phyloP scores from a whole-genome alignment of 257 asterid species.

The Solanum tarijense region DNA sequence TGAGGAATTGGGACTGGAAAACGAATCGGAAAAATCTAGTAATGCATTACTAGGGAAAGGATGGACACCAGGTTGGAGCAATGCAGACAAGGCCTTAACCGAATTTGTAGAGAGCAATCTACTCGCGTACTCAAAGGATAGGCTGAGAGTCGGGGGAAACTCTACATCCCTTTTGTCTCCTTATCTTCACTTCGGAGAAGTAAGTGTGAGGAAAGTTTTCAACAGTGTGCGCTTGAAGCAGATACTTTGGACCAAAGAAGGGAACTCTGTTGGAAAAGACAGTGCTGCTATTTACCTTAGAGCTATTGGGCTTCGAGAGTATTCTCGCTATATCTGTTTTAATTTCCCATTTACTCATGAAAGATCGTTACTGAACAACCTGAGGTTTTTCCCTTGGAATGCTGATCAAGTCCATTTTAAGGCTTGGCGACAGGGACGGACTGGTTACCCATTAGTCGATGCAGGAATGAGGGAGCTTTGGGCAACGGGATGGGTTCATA shows the following conservation, averaged over 20 bases:
- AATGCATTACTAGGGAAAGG: conserved; percentile 76
- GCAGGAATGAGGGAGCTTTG: conserved; percentile 97
- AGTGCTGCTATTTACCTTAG: conserved; percentile 49
- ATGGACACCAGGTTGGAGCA: conserved; percentile 92
- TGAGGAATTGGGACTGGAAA: conserved; percentile 70
- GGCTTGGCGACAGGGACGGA: conserved; percentile 91
- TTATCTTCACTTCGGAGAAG: conserved; percentile 77
- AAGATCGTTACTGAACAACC: conserved; percentile 41
- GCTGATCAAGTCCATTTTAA: conserved; percentile 49
- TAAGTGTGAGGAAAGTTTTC: conserved; percentile 64
- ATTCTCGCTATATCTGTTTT: conserved; percentile 84
- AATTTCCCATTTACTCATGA: conserved; percentile 87
- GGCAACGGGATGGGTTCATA: conserved; percentile 97
- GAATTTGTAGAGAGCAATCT: conserved; percentile 61
- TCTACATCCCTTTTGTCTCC: conserved; percentile 85
- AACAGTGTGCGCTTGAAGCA: conserved; percentile 50
- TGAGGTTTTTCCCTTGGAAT: conserved; percentile 80
- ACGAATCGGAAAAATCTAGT: conserved; percentile 75
- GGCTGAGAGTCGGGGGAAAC: conserved; percentile 53
- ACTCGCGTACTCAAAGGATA: conserved; percentile 51
- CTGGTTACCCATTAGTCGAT: conserved; percentile 88
- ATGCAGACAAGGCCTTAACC: conserved; percentile 58
- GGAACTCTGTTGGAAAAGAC: conserved; percentile 38
- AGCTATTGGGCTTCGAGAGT: conserved; percentile 75
- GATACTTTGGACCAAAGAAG: conserved; percentile 52